Conservation (phyloP, 495 filamentous ascomycete genomes). For the Penicillium canescens region DNA sequence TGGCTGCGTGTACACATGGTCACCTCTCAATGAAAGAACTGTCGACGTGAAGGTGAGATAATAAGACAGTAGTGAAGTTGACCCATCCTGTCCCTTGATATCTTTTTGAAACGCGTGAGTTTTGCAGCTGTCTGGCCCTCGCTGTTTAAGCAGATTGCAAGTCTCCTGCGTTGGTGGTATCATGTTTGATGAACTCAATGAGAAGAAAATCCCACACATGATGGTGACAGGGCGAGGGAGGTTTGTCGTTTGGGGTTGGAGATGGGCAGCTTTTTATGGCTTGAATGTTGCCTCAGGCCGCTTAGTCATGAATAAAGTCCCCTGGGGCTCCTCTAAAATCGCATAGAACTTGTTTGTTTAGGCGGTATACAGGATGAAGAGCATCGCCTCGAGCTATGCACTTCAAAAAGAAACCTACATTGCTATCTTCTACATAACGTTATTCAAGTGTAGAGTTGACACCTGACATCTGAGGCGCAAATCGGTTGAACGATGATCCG, state of each 20-base stretch:
- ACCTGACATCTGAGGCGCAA: no score
- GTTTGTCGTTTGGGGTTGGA: conserved; percentile 4
- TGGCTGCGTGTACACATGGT: conserved; percentile 71
- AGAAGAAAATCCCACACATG: conserved; percentile 71
- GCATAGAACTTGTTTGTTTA: no score
- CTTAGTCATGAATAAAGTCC: conserved; percentile 17
- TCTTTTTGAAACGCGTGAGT: conserved; percentile 30
- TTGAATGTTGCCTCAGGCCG: conserved; percentile 17
- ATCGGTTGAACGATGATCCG: conserved; percentile 31
- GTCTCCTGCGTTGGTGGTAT: conserved; percentile 42
- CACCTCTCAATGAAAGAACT: conserved; percentile 82
- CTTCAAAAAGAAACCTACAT: no score
- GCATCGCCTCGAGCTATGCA: neutral
- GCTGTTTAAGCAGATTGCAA: conserved; percentile 40
- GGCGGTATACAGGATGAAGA: no score
- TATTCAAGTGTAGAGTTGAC: no score
- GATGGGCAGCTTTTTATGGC: conserved; percentile 9
- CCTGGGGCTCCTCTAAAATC: neutral
- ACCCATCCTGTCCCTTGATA: conserved; percentile 17
- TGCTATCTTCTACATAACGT: no score
- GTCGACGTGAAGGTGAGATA: conserved; percentile 73
- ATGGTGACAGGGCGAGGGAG: conserved; percentile 8
- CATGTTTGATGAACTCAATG: conserved; percentile 38
- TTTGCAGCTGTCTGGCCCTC: conserved; percentile 58
- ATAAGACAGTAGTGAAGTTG: conserved; percentile 25